Evolutionary conservation across 345 rosid species (phyloP), one percentile per base, ranked within the genome.

Genomic region (Salix viminalis): DNA sequence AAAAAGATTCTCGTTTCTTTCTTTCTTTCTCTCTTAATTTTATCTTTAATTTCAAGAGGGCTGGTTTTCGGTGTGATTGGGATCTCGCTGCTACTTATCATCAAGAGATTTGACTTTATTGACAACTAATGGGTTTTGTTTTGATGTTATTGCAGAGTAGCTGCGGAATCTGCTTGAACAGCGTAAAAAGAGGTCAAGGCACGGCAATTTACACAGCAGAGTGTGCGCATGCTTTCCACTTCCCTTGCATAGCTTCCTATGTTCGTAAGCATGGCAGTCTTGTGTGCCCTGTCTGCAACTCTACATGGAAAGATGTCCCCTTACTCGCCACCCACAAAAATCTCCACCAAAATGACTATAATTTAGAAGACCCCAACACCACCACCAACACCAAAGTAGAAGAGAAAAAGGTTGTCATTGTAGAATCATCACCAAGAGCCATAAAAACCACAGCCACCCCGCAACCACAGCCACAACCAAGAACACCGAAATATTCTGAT

Each of bases 141-240:
- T 54, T n/a, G 4, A 60, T 7, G 4, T 50, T 28, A 13, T 72
- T 26, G 68, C 84, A 81, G 84, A 81, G 78, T 69, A 81, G 77
- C 71, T 81, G 84, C 41, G 84, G 84, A 74, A 77, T 81, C 36
- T 81, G 84, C 32, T 77, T 81, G 78, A 81, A 77, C 24, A 81
- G 80, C 52, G 84, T 81, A 50, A 81, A 81, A 48, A 81, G 80
- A 23, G 84, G 84, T 48, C 84, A 81, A 15, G 84, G 84, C 21
- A 77, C 84, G 32, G 84, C 84, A 24, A 81, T 81, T 16, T 81
- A 77, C 75, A 81, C 84, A 39, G 84, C 84, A n/a, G 84, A 81
- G 61, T 81, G 84, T 46, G 56, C 80, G 4, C 84, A 81, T 61
- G 80, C 84, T 64, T 81, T 81, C 39, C 84, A 81, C 65, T 81